phyloP scores from a whole-genome alignment of 148 eudicot genomes.

The Rhododendron ovatum region DNA sequence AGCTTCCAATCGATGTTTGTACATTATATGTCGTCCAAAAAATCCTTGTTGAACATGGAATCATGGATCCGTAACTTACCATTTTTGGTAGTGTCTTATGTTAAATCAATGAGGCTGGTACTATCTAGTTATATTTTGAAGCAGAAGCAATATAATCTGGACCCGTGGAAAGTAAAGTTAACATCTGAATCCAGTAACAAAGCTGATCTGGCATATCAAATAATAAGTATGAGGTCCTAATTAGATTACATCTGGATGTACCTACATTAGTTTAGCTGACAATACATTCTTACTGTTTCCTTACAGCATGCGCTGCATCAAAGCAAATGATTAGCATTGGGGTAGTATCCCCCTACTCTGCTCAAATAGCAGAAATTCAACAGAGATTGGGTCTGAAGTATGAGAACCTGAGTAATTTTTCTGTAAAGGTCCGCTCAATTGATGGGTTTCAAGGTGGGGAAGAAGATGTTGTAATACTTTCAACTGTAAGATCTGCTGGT shows the following conservation, averaged over 20 bases:
- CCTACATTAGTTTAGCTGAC: neutral
- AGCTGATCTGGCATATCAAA: neutral
- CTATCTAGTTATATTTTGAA: neutral
- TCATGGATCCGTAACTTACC: neutral
- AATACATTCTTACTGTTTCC: neutral
- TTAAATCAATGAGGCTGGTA: neutral
- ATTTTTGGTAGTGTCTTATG: neutral
- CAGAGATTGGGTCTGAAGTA: constrained; percentile 40
- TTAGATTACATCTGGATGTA: neutral
- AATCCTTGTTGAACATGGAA: neutral
- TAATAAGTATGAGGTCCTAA: neutral
- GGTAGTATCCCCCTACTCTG: constrained; percentile 66
- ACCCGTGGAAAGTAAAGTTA: neutral
- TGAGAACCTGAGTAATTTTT: constrained; percentile 33
- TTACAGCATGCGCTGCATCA: constrained; percentile 41
- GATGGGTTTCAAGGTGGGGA: constrained; percentile 91
- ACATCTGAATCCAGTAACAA: neutral
- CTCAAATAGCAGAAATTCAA: constrained; percentile 64
- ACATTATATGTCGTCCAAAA: neutral
- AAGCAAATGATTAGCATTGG: constrained; percentile 41
- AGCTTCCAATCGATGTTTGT: neutral
- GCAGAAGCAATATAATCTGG: neutral
- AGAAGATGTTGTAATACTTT: constrained; percentile 60
- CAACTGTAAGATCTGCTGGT: constrained; percentile 58
- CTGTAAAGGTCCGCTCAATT: constrained; percentile 55